A percentile compares a stretch with the other conserved stretches of the same genome.
Evolutionary conservation across 202 grass and related monocot species (phyloP).

Genomic region (Dendrocalamus latiflorus): DNA sequence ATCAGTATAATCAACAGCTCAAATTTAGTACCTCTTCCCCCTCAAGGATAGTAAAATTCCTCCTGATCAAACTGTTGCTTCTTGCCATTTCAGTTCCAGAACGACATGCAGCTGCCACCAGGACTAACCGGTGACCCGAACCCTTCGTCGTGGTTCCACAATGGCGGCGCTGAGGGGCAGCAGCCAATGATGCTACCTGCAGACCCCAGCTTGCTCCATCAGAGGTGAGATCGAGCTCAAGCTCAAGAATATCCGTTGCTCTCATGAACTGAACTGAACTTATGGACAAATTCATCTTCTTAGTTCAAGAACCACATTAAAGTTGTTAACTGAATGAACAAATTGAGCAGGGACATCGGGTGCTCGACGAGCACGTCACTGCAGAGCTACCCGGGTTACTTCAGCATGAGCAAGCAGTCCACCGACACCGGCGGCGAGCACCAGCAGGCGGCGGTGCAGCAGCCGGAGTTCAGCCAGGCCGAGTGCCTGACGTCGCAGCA

Average conservation of each 20-base stretch:
- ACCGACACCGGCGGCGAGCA: slow-evolving; percentile 24
- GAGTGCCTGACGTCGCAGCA: slow-evolving; percentile 40
- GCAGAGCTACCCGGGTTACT: slow-evolving; percentile 48
- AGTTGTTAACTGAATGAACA: not conserved
- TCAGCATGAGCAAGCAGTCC: slow-evolving; percentile 46
- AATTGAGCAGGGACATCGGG: slow-evolving; percentile 37
- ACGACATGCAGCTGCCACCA: slow-evolving; percentile 47
- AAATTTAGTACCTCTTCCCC: no score
- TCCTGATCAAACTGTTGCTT: not conserved
- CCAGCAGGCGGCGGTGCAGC: slow-evolving; percentile 19
- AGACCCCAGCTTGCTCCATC: slow-evolving; percentile 50
- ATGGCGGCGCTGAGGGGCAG: slow-evolving; percentile 12
- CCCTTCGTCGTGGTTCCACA: slow-evolving; percentile 47
- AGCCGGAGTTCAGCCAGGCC: slow-evolving; percentile 29
- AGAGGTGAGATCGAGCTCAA: slow-evolving; percentile 44
- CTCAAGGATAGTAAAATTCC: no score
- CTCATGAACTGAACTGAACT: not conserved
- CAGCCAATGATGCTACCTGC: slow-evolving; percentile 46
- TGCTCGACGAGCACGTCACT: slow-evolving; percentile 51
- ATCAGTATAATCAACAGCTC: no score
- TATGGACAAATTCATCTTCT: not conserved
- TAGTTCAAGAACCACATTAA: not conserved
- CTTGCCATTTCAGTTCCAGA: slow-evolving; percentile 42
- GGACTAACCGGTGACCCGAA: slow-evolving; percentile 37
- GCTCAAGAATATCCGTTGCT: not conserved